A percentile compares a stretch with the other conserved stretches of the same genome.
These are phyloP conservation scores for Marchantia paleacea DNA, from an alignment of 225 moss, liverwort and hornwort species.

Conservation along the genomic window DNA sequence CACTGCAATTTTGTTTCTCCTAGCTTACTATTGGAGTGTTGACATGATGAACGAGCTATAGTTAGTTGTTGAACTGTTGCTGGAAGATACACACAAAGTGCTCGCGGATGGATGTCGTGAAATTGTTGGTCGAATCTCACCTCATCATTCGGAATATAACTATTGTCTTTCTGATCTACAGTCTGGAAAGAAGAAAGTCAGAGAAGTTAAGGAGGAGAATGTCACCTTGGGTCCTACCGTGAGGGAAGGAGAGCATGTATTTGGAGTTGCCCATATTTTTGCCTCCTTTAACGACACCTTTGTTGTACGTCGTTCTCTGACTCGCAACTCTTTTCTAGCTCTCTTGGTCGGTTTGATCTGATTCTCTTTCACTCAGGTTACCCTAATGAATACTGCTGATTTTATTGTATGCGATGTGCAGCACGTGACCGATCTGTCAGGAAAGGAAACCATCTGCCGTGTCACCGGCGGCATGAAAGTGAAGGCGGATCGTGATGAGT, in stretches of 20 bases:
- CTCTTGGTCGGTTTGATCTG: too few relatives aligned
- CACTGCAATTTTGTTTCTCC: too few relatives aligned
- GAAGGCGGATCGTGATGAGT: conserved; percentile 86
- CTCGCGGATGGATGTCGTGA: too few relatives aligned
- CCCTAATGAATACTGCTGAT: too few relatives aligned
- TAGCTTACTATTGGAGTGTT: too few relatives aligned
- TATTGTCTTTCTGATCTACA: conserved; percentile 24
- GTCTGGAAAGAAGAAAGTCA: conserved; percentile 90
- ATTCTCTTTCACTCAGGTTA: too few relatives aligned
- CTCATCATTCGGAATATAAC: too few relatives aligned
- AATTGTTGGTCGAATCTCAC: too few relatives aligned
- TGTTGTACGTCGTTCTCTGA: conserved; percentile 38
- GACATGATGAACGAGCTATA: too few relatives aligned
- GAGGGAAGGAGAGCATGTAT: conserved; percentile 84
- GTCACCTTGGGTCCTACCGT: conserved; percentile 83
- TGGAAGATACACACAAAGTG: too few relatives aligned
- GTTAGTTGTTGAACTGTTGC: too few relatives aligned
- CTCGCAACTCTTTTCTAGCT: not conserved
- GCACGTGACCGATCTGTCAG: conserved; percentile 91
- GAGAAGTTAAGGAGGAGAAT: conserved; percentile 93
- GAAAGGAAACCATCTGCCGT: conserved; percentile 90
- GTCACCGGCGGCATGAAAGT: conserved; percentile 98
- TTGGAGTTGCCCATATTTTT: conserved; percentile 81
- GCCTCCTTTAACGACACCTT: conserved; percentile 94
- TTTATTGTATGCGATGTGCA: conserved; percentile 27